Base-by-base conservation (phyloP, 2,329 filamentous ascomycete genomes). In the Diatrype stigma region DNA sequence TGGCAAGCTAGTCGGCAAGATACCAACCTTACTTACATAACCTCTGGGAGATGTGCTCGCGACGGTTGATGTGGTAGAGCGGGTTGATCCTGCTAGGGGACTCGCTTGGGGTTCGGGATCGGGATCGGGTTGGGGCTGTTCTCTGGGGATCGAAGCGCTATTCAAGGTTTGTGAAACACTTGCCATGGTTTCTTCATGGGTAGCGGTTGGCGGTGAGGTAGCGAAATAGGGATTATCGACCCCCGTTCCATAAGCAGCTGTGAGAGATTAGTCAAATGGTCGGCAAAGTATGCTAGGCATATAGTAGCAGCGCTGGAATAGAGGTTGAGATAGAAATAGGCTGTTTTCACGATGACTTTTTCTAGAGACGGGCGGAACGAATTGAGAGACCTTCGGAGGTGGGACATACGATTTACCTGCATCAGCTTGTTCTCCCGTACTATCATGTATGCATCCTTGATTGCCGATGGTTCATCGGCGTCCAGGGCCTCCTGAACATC, bases 371-470 rank as follows among this genome's bases (percentile, higher is more conserved):
- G 26, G 45, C 8, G 17, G 34, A 23, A 22, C 3, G 8, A 30
- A 12, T 38, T 40, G 19, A 17, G 14, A 28, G 34, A 23, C 14
- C 12, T 23, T 16, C 34, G 19, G 22, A 30, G 38, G 19, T 22
- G 51, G 42, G 46, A 84, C 89, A 83, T 77, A 95, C 90, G 91
- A 68, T 91, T 96, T 50, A 86, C 86, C 68, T 92, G 89, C 92
- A 97, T 97, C 67, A 97, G 82, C 69, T 96, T 94, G 67, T 97
- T 97, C 71, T 99, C 94, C 48, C 93, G 85, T 23, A 99, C 90
- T 68, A 99, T 99, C 72, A 96, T 86, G 73, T 97, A 99, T 1
- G 94, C 94, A 71, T 99, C 94, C 73, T 99, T 99, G 77, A 99
- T 96, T 11, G 94, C 92, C 52, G 92, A 97, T 12, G 94, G 94